Percentiles rank a stretch among this genome's conserved stretches.
These are phyloP conservation scores for Melastoma candidum DNA, from an alignment of 441 rosid genomes.

Conservation along the genomic window DNA sequence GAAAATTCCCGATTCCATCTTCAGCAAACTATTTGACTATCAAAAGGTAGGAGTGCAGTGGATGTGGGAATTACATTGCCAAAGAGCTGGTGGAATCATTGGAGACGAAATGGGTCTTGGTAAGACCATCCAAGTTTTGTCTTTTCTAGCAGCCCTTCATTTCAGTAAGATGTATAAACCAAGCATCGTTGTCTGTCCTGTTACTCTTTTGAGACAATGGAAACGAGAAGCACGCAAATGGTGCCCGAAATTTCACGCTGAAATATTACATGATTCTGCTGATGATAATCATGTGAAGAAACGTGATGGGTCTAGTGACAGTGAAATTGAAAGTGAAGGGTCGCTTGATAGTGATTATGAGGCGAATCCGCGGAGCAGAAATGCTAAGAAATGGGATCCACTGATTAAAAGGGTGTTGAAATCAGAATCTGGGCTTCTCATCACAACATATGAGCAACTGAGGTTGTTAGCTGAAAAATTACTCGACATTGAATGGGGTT, in stretches of 20 bases:
- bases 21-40: constrained; percentile 76
- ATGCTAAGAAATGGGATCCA: constrained; percentile 64
- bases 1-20: constrained; percentile 63
- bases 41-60: constrained; percentile 96
- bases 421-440: constrained; percentile 71
- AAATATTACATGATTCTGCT: constrained; percentile 89
- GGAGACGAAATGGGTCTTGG: constrained; percentile 99
- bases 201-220: constrained; percentile 89
- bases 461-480: constrained; percentile 69
- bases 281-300: constrained; percentile 44
- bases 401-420: constrained; percentile 67
- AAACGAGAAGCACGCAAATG: constrained; percentile 87
- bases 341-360: constrained; percentile 54
- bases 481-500: constrained; percentile 91
- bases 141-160: constrained; percentile 92
- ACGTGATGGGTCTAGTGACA: constrained; percentile 39
- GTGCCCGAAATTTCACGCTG: constrained; percentile 70
- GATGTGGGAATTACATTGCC: constrained; percentile 99
- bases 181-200: constrained; percentile 91
- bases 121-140: constrained; percentile 84
- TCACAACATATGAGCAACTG: constrained; percentile 92
- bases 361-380: constrained; percentile 33
- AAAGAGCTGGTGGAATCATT: constrained; percentile 93
- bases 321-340: constrained; percentile 55
- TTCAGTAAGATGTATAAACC: constrained; percentile 85